Base-by-base conservation (phyloP, 2,329 filamentous ascomycete genomes). In the Alternaria arborescens region DNA sequence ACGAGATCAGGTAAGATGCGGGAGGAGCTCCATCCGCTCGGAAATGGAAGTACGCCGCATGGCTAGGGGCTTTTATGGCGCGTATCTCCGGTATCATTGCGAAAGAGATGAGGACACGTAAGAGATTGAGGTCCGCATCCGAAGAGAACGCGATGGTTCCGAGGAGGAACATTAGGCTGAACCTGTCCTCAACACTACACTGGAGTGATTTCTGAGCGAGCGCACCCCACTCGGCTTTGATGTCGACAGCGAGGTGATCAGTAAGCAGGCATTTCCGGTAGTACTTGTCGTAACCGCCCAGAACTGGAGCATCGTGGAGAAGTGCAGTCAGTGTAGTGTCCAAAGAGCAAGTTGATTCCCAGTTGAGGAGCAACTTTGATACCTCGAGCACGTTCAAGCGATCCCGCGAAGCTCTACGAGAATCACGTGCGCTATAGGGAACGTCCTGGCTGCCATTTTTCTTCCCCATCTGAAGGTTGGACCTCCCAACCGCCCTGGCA, bases 81-180 rank as follows among this genome's bases (percentile, higher is more conserved):
- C 78, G 81, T 1, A 87, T 64, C 0, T 79, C 75, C 0, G 77
- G 64, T 16, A 82, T 67, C 0, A 82, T 65, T 1, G 77, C 75
- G 65, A 83, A 86, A 0, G 83, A 80, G 5, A 82, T 72, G 1
- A 88, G 65, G 0, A 80, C 73, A 42, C 79, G 76, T 1, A 87
- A 46, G 0, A 83, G 44, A 0, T 70, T 65, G 68, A 84, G 79
- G n/a, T 84, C 71, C 1, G 73, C 71, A 28, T 75, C 64, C 0
- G 69, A 26, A 0, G 75, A 68, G 60, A 82, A 87, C 0, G 81
- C 77, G n/a, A 87, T 68, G 0, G 79, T 65, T 1, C 77, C 79
- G 10, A 86, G 74, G 0, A 82, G 59, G 53, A 86, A 86, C 72
- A 83, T 83, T 16, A 86, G 64, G 2, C 52, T 63, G 52, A 78